Percentiles rank a stretch among this genome's conserved stretches.
phyloP scores from a whole-genome alignment of 345 rosid species.

The Leavenworthia alabamica region DNA sequence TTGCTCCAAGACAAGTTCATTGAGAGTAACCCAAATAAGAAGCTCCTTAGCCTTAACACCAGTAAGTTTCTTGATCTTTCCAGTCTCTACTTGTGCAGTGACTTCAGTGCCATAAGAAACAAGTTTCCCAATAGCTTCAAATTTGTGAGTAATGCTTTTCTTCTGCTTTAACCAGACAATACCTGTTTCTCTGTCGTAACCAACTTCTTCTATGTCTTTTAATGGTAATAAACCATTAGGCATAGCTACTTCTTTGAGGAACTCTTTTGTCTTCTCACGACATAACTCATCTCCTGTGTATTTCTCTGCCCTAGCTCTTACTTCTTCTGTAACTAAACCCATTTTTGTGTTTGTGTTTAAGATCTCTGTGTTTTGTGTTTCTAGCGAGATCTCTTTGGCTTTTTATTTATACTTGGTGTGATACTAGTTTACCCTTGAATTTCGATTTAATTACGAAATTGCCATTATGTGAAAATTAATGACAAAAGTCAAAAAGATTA shows the following conservation, averaged over 20 bases:
- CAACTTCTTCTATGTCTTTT: conserved; percentile 69
- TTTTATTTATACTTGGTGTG: conserved; percentile 15
- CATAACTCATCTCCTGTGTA: conserved; percentile 71
- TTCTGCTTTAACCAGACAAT: conserved; percentile 91
- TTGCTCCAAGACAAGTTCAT: conserved; percentile 55
- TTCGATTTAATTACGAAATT: conserved; percentile 4
- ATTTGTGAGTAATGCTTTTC: conserved; percentile 73
- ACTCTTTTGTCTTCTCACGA: conserved; percentile 49
- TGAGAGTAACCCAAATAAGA: conserved; percentile 61
- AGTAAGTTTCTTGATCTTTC: conserved; percentile 83
- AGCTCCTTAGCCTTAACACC: conserved; percentile 96
- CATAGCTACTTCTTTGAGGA: conserved; percentile 52
- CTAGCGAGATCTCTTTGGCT: neutral
- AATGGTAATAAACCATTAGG: conserved; percentile 80
- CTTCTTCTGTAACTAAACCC: conserved; percentile 64
- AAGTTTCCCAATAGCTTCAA: conserved; percentile 56
- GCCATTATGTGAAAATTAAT: neutral
- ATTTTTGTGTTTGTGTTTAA: conserved; percentile 20
- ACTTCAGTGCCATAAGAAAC: conserved; percentile 62
- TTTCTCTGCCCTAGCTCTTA: conserved; percentile 69
- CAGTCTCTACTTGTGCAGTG: conserved; percentile 50
- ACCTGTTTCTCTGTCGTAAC: conserved; percentile 72
- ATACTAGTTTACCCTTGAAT: neutral
- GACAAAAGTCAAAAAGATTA: conserved; percentile 15
- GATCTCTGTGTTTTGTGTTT: neutral